Percentiles rank a stretch among this genome's conserved stretches.
Evolutionary conservation across 257 asterid genomes (phyloP).

Genomic region (Lantana camara): DNA sequence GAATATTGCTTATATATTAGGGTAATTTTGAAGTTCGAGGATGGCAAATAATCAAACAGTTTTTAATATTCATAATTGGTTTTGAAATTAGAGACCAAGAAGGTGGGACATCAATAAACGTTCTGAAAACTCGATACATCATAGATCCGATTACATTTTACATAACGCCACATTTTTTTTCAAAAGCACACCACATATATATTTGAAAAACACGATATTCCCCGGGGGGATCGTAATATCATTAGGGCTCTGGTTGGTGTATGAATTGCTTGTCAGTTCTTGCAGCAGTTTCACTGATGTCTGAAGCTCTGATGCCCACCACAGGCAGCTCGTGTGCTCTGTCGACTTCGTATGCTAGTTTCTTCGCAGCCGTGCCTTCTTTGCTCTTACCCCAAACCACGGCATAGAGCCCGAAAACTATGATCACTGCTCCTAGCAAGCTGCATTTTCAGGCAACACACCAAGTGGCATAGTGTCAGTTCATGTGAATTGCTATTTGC

Average conservation of each 20-base stretch:
- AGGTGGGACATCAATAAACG: no score
- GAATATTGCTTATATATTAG: no score
- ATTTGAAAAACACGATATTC: not conserved
- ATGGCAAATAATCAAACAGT: no score
- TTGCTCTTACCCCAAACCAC: conserved; percentile 90
- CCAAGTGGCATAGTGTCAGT: not conserved
- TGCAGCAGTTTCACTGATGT: conserved; percentile 1
- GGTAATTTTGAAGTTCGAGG: no score
- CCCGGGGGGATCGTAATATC: not conserved
- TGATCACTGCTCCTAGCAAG: conserved; percentile 68
- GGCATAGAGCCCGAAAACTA: conserved; percentile 70
- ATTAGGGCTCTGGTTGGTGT: conserved; percentile 28
- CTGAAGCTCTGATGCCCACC: conserved; percentile 26
- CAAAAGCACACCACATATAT: no score
- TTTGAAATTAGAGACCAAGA: not conserved
- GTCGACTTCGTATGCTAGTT: conserved; percentile 23
- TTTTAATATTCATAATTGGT: conserved; percentile 21
- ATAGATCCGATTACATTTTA: not conserved
- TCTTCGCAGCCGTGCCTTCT: conserved; percentile 38
- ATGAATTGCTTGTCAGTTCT: conserved; percentile 9
- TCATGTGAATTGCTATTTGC: not conserved
- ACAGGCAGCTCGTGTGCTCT: conserved; percentile 44
- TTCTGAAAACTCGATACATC: no score
- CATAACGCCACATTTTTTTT: not conserved
- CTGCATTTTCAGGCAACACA: conserved; percentile 35